phyloP scores from a whole-genome alignment of 140 eudicot species.

The Ambrosia hybrid region DNA sequence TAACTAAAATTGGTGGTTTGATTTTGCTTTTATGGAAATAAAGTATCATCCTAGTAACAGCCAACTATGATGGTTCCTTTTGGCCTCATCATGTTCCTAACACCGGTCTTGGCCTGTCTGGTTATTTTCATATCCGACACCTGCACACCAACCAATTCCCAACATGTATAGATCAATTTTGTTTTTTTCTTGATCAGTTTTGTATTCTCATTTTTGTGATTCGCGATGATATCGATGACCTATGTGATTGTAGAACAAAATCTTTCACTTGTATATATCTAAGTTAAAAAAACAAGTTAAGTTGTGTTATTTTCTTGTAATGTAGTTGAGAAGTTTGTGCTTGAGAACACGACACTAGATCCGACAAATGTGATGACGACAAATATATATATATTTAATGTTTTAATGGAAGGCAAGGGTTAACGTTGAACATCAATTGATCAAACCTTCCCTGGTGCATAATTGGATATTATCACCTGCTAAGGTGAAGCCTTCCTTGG shows the following conservation, averaged over 20 bases:
- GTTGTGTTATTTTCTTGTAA: neutral
- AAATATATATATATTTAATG: neutral
- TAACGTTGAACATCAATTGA: neutral
- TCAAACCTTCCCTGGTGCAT: slow-evolving; percentile 17
- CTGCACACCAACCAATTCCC: neutral
- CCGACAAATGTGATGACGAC: slow-evolving; percentile 7
- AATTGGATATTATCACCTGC: too few species aligned
- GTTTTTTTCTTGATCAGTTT: neutral
- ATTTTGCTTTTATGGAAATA: slow-evolving; percentile 46
- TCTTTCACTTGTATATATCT: slow-evolving; percentile 2
- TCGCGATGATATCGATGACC: neutral
- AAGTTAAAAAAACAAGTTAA: neutral
- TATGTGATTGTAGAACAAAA: neutral
- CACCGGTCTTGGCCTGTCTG: slow-evolving; percentile 48
- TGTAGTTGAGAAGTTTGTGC: too few species aligned
- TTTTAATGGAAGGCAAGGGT: neutral
- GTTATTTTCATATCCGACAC: slow-evolving; percentile 41
- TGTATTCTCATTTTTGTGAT: neutral
- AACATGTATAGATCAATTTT: neutral
- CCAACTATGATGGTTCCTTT: slow-evolving; percentile 82
- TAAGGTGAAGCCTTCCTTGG: too few species aligned
- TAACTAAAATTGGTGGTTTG: slow-evolving; percentile 59
- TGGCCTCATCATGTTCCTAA: slow-evolving; percentile 60
- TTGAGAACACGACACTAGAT: too few species aligned
- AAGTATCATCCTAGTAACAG: slow-evolving; percentile 50